These are phyloP conservation scores for Deinandra increscens DNA, from an alignment of 129 eudicot species.

Conservation along the genomic window DNA sequence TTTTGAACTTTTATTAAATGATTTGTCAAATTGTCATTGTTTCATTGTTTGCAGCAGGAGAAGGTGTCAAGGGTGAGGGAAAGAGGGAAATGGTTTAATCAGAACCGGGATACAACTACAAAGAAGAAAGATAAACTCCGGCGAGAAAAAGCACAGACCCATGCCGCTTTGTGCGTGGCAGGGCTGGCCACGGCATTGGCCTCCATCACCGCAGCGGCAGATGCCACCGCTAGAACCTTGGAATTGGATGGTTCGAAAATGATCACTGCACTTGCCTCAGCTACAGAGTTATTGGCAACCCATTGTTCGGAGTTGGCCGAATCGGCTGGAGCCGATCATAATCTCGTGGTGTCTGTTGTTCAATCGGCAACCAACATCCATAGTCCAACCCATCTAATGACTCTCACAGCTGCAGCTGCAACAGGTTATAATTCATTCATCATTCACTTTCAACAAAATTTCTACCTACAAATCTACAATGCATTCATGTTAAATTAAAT, in stretches of 20 bases:
- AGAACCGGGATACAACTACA: conserved; percentile 26
- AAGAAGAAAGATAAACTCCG: conserved; percentile 70
- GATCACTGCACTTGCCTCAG: conserved; percentile 66
- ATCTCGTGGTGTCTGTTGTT: conserved; percentile 55
- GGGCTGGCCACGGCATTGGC: conserved; percentile 85
- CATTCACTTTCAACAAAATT: background rate
- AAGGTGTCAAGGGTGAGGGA: conserved; percentile 29
- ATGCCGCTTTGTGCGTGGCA: conserved; percentile 72
- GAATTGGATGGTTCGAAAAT: conserved; percentile 50
- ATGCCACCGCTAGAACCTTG: background rate
- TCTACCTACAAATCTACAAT: background rate
- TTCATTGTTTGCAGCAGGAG: background rate
- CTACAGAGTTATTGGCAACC: conserved; percentile 76
- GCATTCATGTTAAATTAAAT: background rate
- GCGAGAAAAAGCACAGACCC: conserved; percentile 62
- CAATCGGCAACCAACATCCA: conserved; percentile 62
- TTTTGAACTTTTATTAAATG: background rate
- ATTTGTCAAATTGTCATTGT: background rate
- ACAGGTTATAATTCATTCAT: conserved; percentile 51
- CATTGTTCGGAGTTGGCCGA: conserved; percentile 84
- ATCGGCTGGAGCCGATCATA: conserved; percentile 63
- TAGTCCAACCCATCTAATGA: conserved; percentile 62
- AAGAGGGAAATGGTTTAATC: conserved; percentile 59
- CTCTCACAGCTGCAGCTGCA: conserved; percentile 94
- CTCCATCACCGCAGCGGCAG: conserved; percentile 48